Conservation (phyloP, 805 yeast genomes). For the Wickerhamomyces bovis region DNA sequence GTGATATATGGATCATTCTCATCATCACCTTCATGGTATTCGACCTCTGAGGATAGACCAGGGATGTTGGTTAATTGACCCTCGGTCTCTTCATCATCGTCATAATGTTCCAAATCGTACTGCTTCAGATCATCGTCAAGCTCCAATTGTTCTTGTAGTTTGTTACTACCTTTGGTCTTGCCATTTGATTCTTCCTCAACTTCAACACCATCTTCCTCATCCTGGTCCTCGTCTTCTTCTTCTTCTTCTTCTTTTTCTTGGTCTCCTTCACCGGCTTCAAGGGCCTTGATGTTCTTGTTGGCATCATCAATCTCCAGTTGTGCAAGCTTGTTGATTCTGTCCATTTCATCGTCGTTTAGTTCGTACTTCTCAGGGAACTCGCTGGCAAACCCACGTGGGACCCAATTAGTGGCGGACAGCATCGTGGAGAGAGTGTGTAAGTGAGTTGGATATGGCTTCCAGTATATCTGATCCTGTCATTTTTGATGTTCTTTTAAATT, state of each 20-base stretch:
- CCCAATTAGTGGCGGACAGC: slow-evolving; percentile 94
- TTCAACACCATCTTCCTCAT: slow-evolving; percentile 12
- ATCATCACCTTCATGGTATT: slow-evolving; percentile 43
- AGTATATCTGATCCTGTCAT: neutral
- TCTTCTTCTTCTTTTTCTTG: slow-evolving; percentile 4
- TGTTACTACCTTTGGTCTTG: slow-evolving; percentile 10
- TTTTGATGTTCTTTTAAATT: neutral
- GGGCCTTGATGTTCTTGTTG: slow-evolving; percentile 51
- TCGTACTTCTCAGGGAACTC: slow-evolving; percentile 90
- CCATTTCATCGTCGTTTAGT: slow-evolving; percentile 88
- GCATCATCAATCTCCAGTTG: slow-evolving; percentile 77
- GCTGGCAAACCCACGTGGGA: slow-evolving; percentile 90
- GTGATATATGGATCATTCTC: slow-evolving; percentile 40
- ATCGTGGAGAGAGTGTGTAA: slow-evolving; percentile 30
- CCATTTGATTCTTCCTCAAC: neutral
- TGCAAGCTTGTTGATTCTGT: slow-evolving; percentile 80
- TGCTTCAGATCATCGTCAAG: slow-evolving; percentile 83
- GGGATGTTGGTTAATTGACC: slow-evolving; percentile 69
- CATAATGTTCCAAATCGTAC: slow-evolving; percentile 81
- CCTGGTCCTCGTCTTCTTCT: slow-evolving; percentile 22
- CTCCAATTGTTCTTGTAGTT: slow-evolving; percentile 48
- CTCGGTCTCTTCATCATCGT: slow-evolving; percentile 52
- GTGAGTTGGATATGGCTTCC: neutral
- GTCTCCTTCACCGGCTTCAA: slow-evolving; percentile 19
- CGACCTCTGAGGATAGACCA: slow-evolving; percentile 58